phyloP scores from a whole-genome alignment of 768 basidiomycete species.

The Tricholoma hemisulphureum region DNA sequence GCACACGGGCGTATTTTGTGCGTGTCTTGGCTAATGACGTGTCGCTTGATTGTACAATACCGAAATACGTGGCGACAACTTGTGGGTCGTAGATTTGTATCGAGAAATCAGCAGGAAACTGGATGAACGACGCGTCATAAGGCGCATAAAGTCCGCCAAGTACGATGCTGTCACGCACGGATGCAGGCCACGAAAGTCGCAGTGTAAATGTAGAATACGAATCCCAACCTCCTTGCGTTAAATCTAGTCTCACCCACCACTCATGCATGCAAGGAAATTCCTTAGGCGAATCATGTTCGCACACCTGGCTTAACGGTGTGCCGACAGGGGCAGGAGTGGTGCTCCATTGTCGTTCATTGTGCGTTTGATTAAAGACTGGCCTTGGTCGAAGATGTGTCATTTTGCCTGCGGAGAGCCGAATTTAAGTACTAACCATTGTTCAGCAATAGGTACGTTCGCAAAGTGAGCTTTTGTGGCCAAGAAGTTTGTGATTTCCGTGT shows the following conservation, averaged over 20 bases:
- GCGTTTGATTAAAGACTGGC: constrained; percentile 35
- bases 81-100: constrained; percentile 39
- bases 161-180: constrained; percentile 35
- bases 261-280: constrained; percentile 37
- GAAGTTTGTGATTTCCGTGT: constrained; percentile 70
- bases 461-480: constrained; percentile 27
- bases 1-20: constrained; percentile 56
- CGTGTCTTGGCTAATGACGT: constrained; percentile 29
- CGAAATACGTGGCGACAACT: constrained; percentile 19
- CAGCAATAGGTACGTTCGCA: constrained; percentile 16
- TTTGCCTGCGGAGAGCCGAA: background rate
- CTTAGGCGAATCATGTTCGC: constrained; percentile 26
- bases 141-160: background rate
- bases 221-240: constrained; percentile 41
- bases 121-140: background rate
- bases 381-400: constrained; percentile 24
- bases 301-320: constrained; percentile 36
- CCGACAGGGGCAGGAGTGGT: constrained; percentile 42
- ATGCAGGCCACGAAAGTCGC: constrained; percentile 56
- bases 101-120: constrained; percentile 47
- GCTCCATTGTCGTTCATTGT: constrained; percentile 36
- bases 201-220: constrained; percentile 47
- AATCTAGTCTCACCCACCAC: constrained; percentile 47
- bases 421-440: constrained; percentile 27
- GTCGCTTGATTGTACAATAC: constrained; percentile 6